Evolutionary conservation across 768 basidiomycete genomes (phyloP), one percentile per base, ranked within the genome.

Genomic region (Psilocybe cyanescens): DNA sequence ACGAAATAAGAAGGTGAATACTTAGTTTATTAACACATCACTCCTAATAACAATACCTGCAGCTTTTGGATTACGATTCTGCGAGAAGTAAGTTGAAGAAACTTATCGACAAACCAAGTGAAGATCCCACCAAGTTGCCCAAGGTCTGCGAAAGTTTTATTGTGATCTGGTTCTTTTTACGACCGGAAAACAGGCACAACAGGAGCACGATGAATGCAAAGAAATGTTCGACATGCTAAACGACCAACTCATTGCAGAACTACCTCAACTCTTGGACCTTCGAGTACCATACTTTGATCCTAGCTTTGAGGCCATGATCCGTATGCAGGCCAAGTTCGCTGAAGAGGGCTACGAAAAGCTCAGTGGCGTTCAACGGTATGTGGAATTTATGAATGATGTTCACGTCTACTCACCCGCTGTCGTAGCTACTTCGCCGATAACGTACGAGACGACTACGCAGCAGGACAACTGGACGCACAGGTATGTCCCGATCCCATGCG

Each of bases 221-320:
- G 96, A 97, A 73, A 86, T 97, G 55, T 99, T 96, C 73, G 92
- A 97, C 61, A 76, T 94, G 70, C 83, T 99, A 66, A 99, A 99
- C 72, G 88, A 92, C 44, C 95, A 98, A 68, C 87, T 99, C 69
- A 90, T 97, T 66, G 76, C 81, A 29, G 97, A 99, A 68, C 81
- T 99, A 14, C 97, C 97, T 0, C 89, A 96, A 67, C 79, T 99
- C 45, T 85, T 99, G 53, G 96, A 98, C 70, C 86, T 98, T 17
- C 92, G 97, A 41, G 92, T 99, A 28, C 97, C 97, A 0, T 99
- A 94, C 82, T 96, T 99, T 65, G 97, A 99, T 74, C 97, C 97
- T 4, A 95, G 92, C 67, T 99, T 99, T 72, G 97, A 99, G 77
- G 94, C 97, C 49, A 99, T 99, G 97, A 95, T 95, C 65, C 86